Percentiles rank a stretch among this genome's conserved stretches.
Conservation (phyloP, 208 protist species). For the Wallacemonas sp. region DNA sequence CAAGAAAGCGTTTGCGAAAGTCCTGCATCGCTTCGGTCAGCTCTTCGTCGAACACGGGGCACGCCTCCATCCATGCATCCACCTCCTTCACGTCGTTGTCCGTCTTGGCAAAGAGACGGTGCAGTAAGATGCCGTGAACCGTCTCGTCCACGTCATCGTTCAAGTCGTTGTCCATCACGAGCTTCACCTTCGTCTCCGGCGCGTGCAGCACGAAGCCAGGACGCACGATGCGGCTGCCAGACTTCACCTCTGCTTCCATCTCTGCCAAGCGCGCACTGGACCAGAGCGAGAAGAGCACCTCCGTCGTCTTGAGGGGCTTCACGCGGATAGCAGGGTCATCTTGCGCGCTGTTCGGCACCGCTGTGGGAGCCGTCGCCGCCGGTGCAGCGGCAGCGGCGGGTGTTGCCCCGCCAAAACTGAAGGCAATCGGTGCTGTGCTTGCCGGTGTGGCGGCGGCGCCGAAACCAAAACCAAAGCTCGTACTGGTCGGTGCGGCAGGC, state of each 20-base stretch:
- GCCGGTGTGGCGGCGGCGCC: conserved; percentile 7
- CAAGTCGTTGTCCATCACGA: conserved; percentile 89
- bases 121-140: conserved; percentile 53
- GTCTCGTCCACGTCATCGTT: conserved; percentile 63
- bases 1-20: conserved; percentile 66
- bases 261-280: conserved; percentile 55
- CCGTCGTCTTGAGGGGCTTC: conserved; percentile 54
- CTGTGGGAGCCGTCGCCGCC: not conserved
- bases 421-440: conserved; percentile 24
- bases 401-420: conserved; percentile 18
- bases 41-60: conserved; percentile 75
- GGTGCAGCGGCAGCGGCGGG: conserved; percentile 7
- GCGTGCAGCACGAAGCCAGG: conserved; percentile 53
- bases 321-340: conserved; percentile 22
- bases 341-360: not conserved
- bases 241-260: conserved; percentile 68
- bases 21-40: conserved; percentile 61
- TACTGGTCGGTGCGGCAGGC: not conserved
- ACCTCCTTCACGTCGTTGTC: conserved; percentile 47
- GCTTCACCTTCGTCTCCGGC: conserved; percentile 40
- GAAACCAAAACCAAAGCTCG: conserved; percentile 34
- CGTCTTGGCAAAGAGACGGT: conserved; percentile 75
- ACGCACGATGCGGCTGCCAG: conserved; percentile 80
- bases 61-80: conserved; percentile 70
- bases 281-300: conserved; percentile 82